phyloP scores from a whole-genome alignment of 139 green algal genomes.

The Closterium sp. region DNA sequence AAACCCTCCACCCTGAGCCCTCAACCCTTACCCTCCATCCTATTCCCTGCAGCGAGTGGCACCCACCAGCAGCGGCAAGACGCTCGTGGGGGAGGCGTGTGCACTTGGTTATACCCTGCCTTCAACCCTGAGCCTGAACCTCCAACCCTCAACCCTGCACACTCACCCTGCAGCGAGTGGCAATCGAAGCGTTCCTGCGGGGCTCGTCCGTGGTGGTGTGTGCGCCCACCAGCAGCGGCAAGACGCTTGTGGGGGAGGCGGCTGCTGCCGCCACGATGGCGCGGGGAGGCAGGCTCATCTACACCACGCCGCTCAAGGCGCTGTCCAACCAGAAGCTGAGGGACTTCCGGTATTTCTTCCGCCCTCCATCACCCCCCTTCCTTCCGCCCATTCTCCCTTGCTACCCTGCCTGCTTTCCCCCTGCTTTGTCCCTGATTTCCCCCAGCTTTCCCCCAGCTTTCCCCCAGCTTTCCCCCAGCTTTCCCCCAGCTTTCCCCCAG shows the following conservation, averaged over 20 bases:
- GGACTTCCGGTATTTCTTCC: conserved; percentile 66
- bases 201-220: conserved; percentile 83
- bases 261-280: conserved; percentile 73
- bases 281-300: conserved; percentile 78
- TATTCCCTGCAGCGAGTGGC: background rate
- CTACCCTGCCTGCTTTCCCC: background rate
- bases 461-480: background rate
- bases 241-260: conserved; percentile 93
- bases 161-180: conserved; percentile 26
- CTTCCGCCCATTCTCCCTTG: background rate
- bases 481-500: background rate
- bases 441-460: background rate
- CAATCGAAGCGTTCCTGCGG: conserved; percentile 64
- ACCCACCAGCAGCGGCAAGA: background rate
- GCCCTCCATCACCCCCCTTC: background rate
- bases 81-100: background rate
- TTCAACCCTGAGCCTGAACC: background rate
- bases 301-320: conserved; percentile 85
- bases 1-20: background rate
- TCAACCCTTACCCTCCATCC: background rate
- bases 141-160: background rate
- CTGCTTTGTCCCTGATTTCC: background rate
- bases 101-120: background rate
- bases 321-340: conserved; percentile 85
- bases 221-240: conserved; percentile 92